phyloP scores from a whole-genome alignment of 257 asterid species.

The Solanum corneliomulleri region DNA sequence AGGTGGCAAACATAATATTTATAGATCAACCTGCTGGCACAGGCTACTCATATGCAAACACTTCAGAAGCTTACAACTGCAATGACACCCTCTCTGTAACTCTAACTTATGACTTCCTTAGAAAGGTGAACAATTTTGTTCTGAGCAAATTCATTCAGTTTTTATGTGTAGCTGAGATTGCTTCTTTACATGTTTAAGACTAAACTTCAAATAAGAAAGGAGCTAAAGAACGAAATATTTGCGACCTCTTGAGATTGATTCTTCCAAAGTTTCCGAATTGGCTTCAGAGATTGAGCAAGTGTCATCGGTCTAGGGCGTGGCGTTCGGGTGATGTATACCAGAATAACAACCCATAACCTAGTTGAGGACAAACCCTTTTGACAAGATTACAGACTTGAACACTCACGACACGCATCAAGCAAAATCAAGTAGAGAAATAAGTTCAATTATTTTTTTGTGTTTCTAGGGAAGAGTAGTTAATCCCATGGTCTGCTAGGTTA shows the following conservation, averaged over 20 bases:
- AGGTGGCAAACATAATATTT: slow-evolving; percentile 3
- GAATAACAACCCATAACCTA: not conserved
- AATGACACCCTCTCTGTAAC: not conserved
- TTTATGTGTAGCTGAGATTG: not conserved
- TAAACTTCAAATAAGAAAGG: not conserved
- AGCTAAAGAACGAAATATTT: not conserved
- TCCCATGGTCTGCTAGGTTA: not conserved
- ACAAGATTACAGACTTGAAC: too few relatives aligned
- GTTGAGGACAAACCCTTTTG: not conserved
- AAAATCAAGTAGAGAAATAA: not conserved
- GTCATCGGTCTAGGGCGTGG: not conserved
- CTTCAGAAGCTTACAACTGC: not conserved
- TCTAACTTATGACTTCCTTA: not conserved
- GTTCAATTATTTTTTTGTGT: not conserved
- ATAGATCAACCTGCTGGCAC: not conserved
- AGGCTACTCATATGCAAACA: not conserved
- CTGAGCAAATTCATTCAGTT: not conserved
- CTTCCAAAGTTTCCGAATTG: not conserved
- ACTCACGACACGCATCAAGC: not conserved
- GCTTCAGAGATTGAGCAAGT: not conserved
- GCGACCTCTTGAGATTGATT: not conserved
- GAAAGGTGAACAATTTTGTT: not conserved
- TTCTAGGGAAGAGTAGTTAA: not conserved
- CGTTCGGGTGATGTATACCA: not conserved
- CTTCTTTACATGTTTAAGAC: not conserved